These are phyloP conservation scores for Afroboletus lepidellus DNA, from an alignment of 1,284 basidiomycete species.

Conservation along the genomic window DNA sequence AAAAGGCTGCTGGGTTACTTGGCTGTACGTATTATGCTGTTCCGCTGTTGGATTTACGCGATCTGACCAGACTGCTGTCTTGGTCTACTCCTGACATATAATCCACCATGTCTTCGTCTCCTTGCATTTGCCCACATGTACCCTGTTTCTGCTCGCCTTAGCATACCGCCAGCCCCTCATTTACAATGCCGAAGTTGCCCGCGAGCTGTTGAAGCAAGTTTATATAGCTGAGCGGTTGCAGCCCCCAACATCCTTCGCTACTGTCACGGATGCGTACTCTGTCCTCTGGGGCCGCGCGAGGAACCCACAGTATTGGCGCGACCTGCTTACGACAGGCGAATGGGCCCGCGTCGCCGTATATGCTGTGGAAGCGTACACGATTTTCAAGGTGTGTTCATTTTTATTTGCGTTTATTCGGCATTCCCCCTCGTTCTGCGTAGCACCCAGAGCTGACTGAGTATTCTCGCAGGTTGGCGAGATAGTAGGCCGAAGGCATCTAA, in stretches of 20 bases:
- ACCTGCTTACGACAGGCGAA: slow-evolving; percentile 70
- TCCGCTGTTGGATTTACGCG: background rate
- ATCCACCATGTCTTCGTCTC: background rate
- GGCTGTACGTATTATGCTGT: slow-evolving; percentile 52
- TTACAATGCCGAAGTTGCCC: slow-evolving; percentile 84
- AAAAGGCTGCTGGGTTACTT: slow-evolving; percentile 57
- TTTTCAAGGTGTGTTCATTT: slow-evolving; percentile 66
- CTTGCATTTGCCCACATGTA: background rate
- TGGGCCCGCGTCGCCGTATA: slow-evolving; percentile 81
- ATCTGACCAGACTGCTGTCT: slow-evolving; percentile 5
- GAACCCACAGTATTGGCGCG: slow-evolving; percentile 70
- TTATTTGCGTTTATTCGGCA: slow-evolving; percentile 30
- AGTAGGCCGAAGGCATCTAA: slow-evolving; percentile 76
- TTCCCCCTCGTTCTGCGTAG: slow-evolving; percentile 12
- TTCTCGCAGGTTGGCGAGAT: slow-evolving; percentile 80
- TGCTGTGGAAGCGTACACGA: slow-evolving; percentile 85
- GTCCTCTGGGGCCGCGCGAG: slow-evolving; percentile 70
- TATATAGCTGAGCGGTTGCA: slow-evolving; percentile 87
- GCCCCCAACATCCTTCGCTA: slow-evolving; percentile 69
- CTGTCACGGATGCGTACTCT: slow-evolving; percentile 70
- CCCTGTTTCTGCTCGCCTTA: slow-evolving; percentile 30
- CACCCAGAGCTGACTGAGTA: slow-evolving; percentile 6
- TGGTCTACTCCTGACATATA: background rate
- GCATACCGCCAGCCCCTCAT: slow-evolving; percentile 81
- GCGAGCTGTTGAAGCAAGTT: slow-evolving; percentile 86